Evolutionary conservation across 2,329 filamentous ascomycete genomes (phyloP), one percentile per base, ranked within the genome.

Genomic region (Myrmaecium sp.): DNA sequence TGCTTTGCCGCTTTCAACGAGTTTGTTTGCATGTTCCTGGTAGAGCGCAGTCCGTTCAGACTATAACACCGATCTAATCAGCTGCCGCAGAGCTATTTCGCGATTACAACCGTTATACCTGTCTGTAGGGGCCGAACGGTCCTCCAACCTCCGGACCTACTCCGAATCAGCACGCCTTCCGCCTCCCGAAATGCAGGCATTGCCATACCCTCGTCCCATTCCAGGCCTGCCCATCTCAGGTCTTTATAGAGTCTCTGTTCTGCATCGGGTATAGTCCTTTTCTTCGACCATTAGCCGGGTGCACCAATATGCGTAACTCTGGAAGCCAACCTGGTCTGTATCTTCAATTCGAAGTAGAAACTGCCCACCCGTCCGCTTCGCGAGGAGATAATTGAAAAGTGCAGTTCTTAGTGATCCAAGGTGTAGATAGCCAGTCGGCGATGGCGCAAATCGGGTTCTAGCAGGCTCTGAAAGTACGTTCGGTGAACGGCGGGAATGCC

Each of bases 331-430:
- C 64, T 81, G 79, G 53, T 95, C 89, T 4, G 89, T 98, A 49
- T 98, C 89, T 57, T 98, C 89, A 35, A 98, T 73, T 6, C 89
- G 72, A 26, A 98, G 57, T 7, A 98, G 55, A 42, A 98, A 98
- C 47, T 92, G 77, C 5, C 89, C 89, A 4, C 77, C 74, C 0
- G 89, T 93, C 3, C 76, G 71, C 42, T 74, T 79, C 1, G 89
- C 84, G n/a, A 92, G 64, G 4, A 98, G 59, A 39, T 86, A 94
- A 44, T 93, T 95, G 58, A 83, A 95, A n/a, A 98, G 55, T 0
- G 91, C 91, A 0, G 89, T 98, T 31, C 89, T 66, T 18, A 98
- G 53, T 1, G 84, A 93, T 4, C 89, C 89, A 8, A 98, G 62
- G 52, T 98, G 89, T 14, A 98, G 64, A 42, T 86, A 84, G 2